Evolutionary conservation across 139 green algal species (phyloP), one percentile per base, ranked within the genome.

Genomic region (Parachlorella kessleri): DNA sequence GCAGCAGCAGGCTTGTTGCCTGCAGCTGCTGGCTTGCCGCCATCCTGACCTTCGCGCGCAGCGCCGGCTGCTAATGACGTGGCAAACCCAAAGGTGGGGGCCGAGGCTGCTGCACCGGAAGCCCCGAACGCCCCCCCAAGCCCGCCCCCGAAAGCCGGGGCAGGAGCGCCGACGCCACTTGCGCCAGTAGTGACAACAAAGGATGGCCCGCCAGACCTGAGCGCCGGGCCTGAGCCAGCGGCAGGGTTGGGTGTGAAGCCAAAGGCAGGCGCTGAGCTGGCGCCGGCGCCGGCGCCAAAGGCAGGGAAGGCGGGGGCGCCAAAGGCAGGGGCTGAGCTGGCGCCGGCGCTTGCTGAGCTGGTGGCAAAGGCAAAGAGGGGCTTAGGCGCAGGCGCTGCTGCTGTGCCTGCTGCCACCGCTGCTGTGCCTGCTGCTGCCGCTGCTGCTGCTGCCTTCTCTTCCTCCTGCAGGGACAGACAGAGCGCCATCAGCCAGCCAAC

Each of bases 361-460:
- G 55, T 68, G 55, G 55, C 55, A 3, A 78, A 78, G 0, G 72
- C 0, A 35, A 80, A 80, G 7, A 73, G 32, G 5, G 75, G 75
- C 41, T 80, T 80, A n/a, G 40, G 10, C 18, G 30, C 72, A 24
- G 74, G 14, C 42, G 36, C 36, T 55, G 53, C 42, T 28, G 7
- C 33, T 28, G 76, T 4, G 30, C 8, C 48, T 28, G 48, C 21
- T 14, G 48, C 21, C 48, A 28, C 48, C 21, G 28, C 54, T 66
- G 28, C 6, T 54, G 37, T 28, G 75, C 30, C 48, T 36, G 35
- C 59, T 24, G 9, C 37, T 7, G 33, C 35, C 9, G 24, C 8
- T 4, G 35, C n/a, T 26, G 6, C 42, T 26, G 40, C 21, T 35
- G 42, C n/a, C n/a, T n/a, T n/a, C n/a, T n/a, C n/a, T 14, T 59